These are phyloP conservation scores for Begonia fuchsioides DNA, from an alignment of 306 rosid genomes.

Conservation along the genomic window DNA sequence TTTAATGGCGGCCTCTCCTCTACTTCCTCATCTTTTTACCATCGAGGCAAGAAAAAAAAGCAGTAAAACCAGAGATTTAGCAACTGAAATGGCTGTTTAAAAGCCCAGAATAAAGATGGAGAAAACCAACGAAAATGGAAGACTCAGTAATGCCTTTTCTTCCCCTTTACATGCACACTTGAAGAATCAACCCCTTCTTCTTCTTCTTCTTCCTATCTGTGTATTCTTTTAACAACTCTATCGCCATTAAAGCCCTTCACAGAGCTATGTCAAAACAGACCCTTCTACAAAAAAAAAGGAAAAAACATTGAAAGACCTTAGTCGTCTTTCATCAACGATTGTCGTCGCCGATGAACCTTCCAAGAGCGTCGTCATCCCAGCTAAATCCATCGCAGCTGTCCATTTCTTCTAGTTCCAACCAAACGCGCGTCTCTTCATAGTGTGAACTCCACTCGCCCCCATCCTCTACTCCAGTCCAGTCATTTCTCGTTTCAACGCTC, in stretches of 20 bases:
- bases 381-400: slow-evolving; percentile 5
- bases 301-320: not conserved
- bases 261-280: not conserved
- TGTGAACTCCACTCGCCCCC: slow-evolving; percentile 11
- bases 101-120: no score
- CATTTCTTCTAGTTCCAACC: not conserved
- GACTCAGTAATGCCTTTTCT: not conserved
- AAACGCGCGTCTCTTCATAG: slow-evolving; percentile 9
- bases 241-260: not conserved
- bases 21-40: no score
- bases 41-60: no score
- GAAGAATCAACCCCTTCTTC: slow-evolving; percentile 6
- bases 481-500: slow-evolving; percentile 2
- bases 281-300: not conserved
- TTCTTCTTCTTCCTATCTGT: slow-evolving; percentile 1
- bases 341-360: slow-evolving; percentile 26
- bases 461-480: not conserved
- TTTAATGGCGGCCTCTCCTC: no score
- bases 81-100: no score
- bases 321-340: not conserved
- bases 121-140: not conserved
- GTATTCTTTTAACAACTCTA: slow-evolving; percentile 7
- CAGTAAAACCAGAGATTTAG: no score
- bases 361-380: slow-evolving; percentile 28
- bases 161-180: not conserved